Percentiles rank a stretch among this genome's conserved stretches.
These are phyloP conservation scores for Plasmopara viticola DNA, from an alignment of 352 stramenopile species.

Conservation along the genomic window DNA sequence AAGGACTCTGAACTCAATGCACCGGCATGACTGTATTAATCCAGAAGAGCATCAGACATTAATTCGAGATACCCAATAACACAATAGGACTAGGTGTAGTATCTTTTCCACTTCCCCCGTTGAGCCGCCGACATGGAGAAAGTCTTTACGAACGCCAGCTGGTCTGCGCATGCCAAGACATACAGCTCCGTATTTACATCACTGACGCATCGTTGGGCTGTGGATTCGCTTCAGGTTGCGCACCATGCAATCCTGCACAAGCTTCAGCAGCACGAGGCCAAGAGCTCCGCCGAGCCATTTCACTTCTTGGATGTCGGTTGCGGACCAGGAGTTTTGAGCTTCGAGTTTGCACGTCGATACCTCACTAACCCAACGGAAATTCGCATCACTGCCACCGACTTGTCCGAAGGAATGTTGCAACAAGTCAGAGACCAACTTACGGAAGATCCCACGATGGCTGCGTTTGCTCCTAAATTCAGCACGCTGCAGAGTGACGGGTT, in stretches of 20 bases:
- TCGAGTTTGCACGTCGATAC: slow-evolving; percentile 33
- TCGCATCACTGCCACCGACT: slow-evolving; percentile 35
- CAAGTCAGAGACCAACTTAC: slow-evolving; percentile 22
- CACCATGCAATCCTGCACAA: slow-evolving; percentile 18
- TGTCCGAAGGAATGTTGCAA: slow-evolving; percentile 36
- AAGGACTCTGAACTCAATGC: too few species aligned
- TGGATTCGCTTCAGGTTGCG: slow-evolving; percentile 25
- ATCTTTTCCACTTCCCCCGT: too few species aligned
- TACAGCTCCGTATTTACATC: slow-evolving; percentile 22
- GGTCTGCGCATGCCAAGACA: slow-evolving; percentile 25
- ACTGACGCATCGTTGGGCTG: slow-evolving; percentile 17
- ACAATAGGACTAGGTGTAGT: too few species aligned
- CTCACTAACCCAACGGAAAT: slow-evolving; percentile 10
- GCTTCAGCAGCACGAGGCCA: slow-evolving; percentile 19
- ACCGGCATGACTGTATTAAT: too few species aligned
- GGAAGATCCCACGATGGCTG: slow-evolving; percentile 9
- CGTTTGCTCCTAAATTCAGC: slow-evolving; percentile 21
- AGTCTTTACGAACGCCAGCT: slow-evolving; percentile 26
- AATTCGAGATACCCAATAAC: too few species aligned
- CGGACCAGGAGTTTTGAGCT: slow-evolving; percentile 26
- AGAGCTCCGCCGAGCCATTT: slow-evolving; percentile 7
- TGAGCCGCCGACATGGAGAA: slow-evolving; percentile 23
- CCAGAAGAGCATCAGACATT: too few species aligned
- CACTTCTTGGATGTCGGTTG: slow-evolving; percentile 36
- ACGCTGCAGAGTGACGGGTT: slow-evolving; percentile 38